Evolutionary conservation across 164 flowering plant genomes (phyloP).

Genomic region (Annona cherimola): DNA sequence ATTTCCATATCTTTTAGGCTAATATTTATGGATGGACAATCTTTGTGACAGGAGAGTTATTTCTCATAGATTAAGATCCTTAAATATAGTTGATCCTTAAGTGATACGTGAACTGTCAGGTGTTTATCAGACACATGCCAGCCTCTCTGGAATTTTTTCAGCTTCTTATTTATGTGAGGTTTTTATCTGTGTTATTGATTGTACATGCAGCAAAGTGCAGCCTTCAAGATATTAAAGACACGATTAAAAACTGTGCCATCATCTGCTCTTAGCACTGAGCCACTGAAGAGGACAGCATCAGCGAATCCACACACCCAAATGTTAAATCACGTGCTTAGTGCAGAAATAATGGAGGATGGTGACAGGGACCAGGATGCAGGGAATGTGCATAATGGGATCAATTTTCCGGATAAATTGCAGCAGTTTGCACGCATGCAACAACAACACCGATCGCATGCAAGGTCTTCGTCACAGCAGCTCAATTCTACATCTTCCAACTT

Average conservation of each 20-base stretch:
- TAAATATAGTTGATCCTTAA: too few species aligned
- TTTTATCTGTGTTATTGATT: neutral
- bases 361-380: constrained; percentile 36
- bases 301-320: constrained; percentile 21
- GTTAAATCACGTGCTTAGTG: constrained; percentile 16
- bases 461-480: constrained; percentile 38
- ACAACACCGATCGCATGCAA: constrained; percentile 57
- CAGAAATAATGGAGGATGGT: constrained; percentile 46
- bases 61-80: too few species aligned
- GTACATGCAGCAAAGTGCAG: constrained; percentile 85
- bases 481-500: constrained; percentile 30
- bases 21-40: too few species aligned
- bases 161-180: neutral
- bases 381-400: constrained; percentile 49
- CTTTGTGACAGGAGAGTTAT: too few species aligned
- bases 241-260: constrained; percentile 80
- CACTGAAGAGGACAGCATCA: constrained; percentile 24
- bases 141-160: neutral
- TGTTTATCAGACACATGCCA: too few species aligned
- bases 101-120: too few species aligned
- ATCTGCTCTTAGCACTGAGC: constrained; percentile 54
- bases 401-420: constrained; percentile 57
- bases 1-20: too few species aligned
- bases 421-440: constrained; percentile 75
- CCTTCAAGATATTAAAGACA: constrained; percentile 77